phyloP scores from a whole-genome alignment of 108 stramenopile species.

The Skeletonema costatum region DNA sequence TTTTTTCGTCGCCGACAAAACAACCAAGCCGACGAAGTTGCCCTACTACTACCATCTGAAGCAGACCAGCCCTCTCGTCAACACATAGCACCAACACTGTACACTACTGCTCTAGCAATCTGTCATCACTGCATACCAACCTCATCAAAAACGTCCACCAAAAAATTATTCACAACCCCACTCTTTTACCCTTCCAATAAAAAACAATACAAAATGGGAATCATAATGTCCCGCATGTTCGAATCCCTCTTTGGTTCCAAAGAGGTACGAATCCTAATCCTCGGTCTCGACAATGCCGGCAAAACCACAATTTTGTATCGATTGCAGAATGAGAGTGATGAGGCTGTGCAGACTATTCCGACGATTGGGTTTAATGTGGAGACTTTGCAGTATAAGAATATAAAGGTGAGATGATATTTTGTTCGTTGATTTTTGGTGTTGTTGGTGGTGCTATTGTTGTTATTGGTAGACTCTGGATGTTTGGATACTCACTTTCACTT shows the following conservation, averaged over 20 bases:
- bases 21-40: no score
- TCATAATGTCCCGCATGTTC: conserved; percentile 92
- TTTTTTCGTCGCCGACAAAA: no score
- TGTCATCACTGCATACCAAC: background rate
- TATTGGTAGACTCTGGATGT: background rate
- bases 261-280: conserved; percentile 97
- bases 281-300: conserved; percentile 99
- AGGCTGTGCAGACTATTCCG: conserved; percentile 98
- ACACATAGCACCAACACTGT: background rate
- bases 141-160: background rate
- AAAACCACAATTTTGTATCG: conserved; percentile 98
- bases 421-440: background rate
- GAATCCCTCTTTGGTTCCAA: conserved; percentile 96
- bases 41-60: background rate
- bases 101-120: background rate
- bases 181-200: background rate
- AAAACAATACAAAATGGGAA: conserved; percentile 83
- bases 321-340: conserved; percentile 90
- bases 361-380: conserved; percentile 99
- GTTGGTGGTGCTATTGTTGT: background rate
- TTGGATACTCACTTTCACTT: background rate
- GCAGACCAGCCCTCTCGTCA: background rate
- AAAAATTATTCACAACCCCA: background rate
- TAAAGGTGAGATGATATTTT: conserved; percentile 68
- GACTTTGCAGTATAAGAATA: conserved; percentile 99